Conservation (phyloP, 495 filamentous ascomycete genomes). For the Hypoxylon lienhwacheense region DNA sequence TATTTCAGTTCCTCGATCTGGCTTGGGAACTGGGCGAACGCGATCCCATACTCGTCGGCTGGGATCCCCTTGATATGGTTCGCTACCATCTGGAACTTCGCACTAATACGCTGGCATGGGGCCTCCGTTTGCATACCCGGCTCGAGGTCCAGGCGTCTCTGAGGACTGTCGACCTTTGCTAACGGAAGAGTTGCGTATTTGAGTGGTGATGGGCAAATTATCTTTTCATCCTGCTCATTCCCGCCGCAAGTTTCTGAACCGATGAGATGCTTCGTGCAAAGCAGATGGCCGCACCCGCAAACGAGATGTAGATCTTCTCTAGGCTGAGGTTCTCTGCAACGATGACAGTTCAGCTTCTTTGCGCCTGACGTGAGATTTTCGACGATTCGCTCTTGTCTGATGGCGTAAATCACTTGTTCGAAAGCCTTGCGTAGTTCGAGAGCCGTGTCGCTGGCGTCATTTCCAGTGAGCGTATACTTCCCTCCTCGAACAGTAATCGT, state of each 20-base stretch:
- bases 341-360: conserved; percentile 28
- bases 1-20: conserved; percentile 25
- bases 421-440: conserved; percentile 5
- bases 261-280: conserved; percentile 51
- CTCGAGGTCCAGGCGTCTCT: background rate
- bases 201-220: conserved; percentile 16
- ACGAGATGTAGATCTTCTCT: conserved; percentile 40
- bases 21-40: conserved; percentile 42
- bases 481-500: conserved; percentile 6
- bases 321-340: conserved; percentile 28
- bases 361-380: background rate
- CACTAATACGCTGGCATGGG: conserved; percentile 1
- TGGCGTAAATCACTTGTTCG: background rate
- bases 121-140: conserved; percentile 2
- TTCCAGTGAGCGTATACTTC: conserved; percentile 13
- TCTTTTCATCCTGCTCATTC: background rate
- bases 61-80: conserved; percentile 29
- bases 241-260: conserved; percentile 11
- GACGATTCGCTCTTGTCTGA: conserved; percentile 13
- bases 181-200: conserved; percentile 11
- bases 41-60: conserved; percentile 30
- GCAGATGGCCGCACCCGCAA: conserved; percentile 53
- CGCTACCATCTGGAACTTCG: conserved; percentile 34
- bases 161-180: conserved; percentile 11
- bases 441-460: conserved; percentile 10